Base-by-base conservation (phyloP, 805 yeast genomes). In the Myxozyma nipponensis region DNA sequence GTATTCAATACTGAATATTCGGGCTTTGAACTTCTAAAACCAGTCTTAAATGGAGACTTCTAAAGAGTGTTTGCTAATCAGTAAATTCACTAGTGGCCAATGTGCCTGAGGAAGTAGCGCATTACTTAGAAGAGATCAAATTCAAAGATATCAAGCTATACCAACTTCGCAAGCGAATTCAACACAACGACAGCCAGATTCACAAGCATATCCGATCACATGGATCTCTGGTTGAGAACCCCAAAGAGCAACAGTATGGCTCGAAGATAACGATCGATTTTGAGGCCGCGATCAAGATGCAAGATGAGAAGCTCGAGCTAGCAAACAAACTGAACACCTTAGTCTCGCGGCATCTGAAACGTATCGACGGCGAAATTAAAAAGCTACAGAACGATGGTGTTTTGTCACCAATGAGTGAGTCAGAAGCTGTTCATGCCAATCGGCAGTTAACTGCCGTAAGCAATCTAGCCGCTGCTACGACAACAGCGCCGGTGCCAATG, bases 71-170 rank as follows among this genome's bases (percentile, higher is more conserved):
- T 34, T 15, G 13, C 18, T 21, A 28, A 28, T 13, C 13, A 9
- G 13, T 28, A 13, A 7, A 7, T 28, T 28, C 6, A n/a, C 15
- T 44, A 51, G 68, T 91, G 39, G 81, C 91, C 9, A 91, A 90
- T 61, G 75, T 93, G 39, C 96, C 96, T 22, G 82, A 87, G 3
- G 98, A 91, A 67, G 76, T 91, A 39, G 83, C 83, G 47, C 87
- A 85, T 62, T 70, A 88, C 34, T 70, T 91, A 42, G 85, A 85
- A 46, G 98, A 93, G 66, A 75, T 91, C 34, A 77, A 83, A 45
- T 77, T 74, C 35, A 79, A 83, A 52, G 98, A 91, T 64, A 61
- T 73, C 36, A 79, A 77, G 60, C 71, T 83, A 25, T 77, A 78
- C 61, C 95, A 86, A 49, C 73, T 78, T 5, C 75, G 86, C 49